Conservation (phyloP, 371 early-diverging fungal genomes). For the Batkoa obscura region DNA sequence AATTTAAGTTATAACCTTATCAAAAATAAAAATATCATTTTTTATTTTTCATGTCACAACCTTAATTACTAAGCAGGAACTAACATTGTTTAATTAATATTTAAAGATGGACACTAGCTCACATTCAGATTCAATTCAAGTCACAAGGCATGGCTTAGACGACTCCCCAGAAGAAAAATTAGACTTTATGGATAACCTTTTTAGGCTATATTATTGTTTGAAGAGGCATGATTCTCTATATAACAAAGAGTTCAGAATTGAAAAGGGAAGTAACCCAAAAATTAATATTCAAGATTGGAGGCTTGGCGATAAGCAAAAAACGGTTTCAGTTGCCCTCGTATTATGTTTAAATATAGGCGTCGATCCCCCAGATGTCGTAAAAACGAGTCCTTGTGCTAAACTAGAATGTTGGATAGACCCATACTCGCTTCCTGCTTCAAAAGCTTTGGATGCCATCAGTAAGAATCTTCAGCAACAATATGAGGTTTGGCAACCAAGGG, state of each 20-base stretch:
- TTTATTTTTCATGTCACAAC: no score
- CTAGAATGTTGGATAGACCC: conserved; percentile 94
- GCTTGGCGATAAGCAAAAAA: conserved; percentile 20
- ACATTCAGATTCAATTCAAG: no score
- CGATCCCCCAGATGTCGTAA: conserved; percentile 86
- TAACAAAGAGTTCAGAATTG: background rate
- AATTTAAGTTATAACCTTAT: no score
- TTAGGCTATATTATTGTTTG: background rate
- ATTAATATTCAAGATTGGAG: conserved; percentile 17
- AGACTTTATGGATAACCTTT: background rate
- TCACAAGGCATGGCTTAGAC: background rate
- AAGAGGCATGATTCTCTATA: background rate
- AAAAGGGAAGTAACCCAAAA: background rate
- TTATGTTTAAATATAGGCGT: conserved; percentile 92
- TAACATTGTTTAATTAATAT: no score
- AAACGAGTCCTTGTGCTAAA: conserved; percentile 73
- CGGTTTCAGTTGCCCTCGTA: conserved; percentile 38
- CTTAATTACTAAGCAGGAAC: no score
- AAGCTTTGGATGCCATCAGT: conserved; percentile 73
- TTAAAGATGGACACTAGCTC: no score
- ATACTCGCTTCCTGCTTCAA: conserved; percentile 47
- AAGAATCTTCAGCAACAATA: conserved; percentile 81
- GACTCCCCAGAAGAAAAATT: background rate
- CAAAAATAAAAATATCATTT: no score
- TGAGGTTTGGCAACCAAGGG: conserved; percentile 73